Conservation (phyloP, 768 basidiomycete species). For the Tulasnella sp. region DNA sequence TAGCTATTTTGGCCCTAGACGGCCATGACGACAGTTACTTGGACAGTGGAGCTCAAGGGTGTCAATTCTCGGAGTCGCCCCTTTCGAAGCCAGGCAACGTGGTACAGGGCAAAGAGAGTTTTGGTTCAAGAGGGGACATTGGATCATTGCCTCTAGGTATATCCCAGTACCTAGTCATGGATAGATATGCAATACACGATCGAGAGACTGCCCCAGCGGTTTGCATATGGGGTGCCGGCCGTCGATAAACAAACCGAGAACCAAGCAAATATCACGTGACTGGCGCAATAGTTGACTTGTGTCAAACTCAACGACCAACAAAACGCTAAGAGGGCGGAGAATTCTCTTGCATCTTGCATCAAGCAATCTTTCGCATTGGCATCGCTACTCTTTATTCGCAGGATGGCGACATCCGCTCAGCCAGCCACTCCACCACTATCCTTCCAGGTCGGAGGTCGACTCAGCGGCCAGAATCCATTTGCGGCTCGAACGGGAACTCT, state of each 20-base stretch:
- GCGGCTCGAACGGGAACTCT: conserved; percentile 22
- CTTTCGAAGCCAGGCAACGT: no score
- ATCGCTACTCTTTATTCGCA: neutral
- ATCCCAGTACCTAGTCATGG: no score
- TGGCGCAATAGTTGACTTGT: neutral
- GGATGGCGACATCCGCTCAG: conserved; percentile 12
- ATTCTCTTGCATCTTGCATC: neutral
- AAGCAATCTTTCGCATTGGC: neutral
- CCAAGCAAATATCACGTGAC: neutral
- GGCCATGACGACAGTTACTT: neutral
- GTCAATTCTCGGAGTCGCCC: no score
- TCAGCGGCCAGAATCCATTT: neutral
- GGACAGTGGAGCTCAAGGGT: no score
- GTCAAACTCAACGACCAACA: neutral
- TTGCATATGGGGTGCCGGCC: neutral
- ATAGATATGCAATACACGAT: no score
- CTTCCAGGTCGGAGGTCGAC: conserved; percentile 21
- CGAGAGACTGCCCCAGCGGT: no score
- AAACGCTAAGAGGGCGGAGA: neutral
- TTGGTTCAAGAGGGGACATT: no score
- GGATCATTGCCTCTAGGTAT: no score
- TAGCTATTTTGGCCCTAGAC: neutral
- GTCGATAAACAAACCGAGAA: neutral
- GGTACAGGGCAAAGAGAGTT: no score
- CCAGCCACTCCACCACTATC: conserved; percentile 25